These are phyloP conservation scores for Candida ficus DNA, from an alignment of 805 yeast genomes.

Conservation along the genomic window DNA sequence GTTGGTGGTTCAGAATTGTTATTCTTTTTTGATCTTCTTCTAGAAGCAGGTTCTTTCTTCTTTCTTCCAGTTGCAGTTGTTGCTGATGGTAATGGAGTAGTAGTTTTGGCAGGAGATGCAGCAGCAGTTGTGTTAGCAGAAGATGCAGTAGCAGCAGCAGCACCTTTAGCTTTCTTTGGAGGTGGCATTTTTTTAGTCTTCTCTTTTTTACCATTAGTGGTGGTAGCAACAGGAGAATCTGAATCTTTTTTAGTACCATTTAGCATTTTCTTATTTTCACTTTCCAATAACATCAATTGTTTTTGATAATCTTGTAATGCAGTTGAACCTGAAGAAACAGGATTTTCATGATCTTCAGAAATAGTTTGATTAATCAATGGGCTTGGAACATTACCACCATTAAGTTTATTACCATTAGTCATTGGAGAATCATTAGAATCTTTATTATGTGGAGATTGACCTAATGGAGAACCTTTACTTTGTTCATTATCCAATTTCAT, in stretches of 20 bases:
- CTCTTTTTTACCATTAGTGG: constrained; percentile 6
- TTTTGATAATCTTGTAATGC: constrained; percentile 81
- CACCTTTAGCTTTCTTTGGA: constrained; percentile 16
- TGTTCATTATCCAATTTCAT: constrained; percentile 15
- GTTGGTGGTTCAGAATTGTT: constrained; percentile 35
- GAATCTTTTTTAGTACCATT: constrained; percentile 42
- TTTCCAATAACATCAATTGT: constrained; percentile 69
- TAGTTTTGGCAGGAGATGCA: constrained; percentile 8
- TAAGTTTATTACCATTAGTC: constrained; percentile 6
- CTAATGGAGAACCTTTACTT: constrained; percentile 11
- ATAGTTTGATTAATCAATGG: constrained; percentile 16
- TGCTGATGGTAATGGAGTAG: constrained; percentile 4
- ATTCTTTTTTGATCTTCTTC: constrained; percentile 15
- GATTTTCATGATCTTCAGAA: constrained; percentile 12
- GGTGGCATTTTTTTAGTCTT: constrained; percentile 21
- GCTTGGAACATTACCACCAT: constrained; percentile 22
- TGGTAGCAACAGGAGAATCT: neutral
- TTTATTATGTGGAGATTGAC: constrained; percentile 7
- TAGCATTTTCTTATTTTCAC: constrained; percentile 66
- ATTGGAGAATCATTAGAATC: constrained; percentile 9
- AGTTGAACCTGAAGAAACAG: constrained; percentile 16
- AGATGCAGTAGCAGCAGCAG: constrained; percentile 9
- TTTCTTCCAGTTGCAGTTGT: constrained; percentile 9
- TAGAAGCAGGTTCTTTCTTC: constrained; percentile 21
- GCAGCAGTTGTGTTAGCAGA: constrained; percentile 8